Percentiles rank a stretch among this genome's conserved stretches.
These are phyloP conservation scores for Gymnopus androsaceus DNA, from an alignment of 1,284 basidiomycete species.

Conservation along the genomic window DNA sequence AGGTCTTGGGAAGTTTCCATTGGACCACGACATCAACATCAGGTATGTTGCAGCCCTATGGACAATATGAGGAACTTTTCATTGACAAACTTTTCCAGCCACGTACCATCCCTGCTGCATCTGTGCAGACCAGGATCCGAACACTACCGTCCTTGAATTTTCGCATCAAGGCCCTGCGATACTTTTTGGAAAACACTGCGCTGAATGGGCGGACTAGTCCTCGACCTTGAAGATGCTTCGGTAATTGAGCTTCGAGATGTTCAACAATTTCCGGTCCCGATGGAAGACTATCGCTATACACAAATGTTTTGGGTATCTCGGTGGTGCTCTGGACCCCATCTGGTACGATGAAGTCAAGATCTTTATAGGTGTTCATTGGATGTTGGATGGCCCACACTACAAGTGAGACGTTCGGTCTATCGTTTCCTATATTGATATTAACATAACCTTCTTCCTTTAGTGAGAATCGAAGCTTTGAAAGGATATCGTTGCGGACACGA, in stretches of 20 bases:
- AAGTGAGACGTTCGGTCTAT: slow-evolving; percentile 39
- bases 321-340: neutral
- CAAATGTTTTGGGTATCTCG: slow-evolving; percentile 26
- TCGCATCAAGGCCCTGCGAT: slow-evolving; percentile 23
- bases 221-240: slow-evolving; percentile 13
- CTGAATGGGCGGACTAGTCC: slow-evolving; percentile 33
- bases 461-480: slow-evolving; percentile 33
- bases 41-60: slow-evolving; percentile 21
- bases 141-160: slow-evolving; percentile 14
- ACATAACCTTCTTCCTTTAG: slow-evolving; percentile 16
- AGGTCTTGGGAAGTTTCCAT: slow-evolving; percentile 18
- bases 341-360: slow-evolving; percentile 40
- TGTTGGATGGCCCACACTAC: slow-evolving; percentile 40
- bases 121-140: slow-evolving; percentile 22
- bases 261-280: slow-evolving; percentile 26
- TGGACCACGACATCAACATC: slow-evolving; percentile 24
- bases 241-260: slow-evolving; percentile 22
- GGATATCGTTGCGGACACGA: slow-evolving; percentile 32
- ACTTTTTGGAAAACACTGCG: slow-evolving; percentile 23
- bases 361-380: slow-evolving; percentile 34
- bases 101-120: slow-evolving; percentile 24
- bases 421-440: slow-evolving; percentile 36
- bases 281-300: slow-evolving; percentile 31
- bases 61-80: neutral
- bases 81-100: neutral